Base-by-base conservation (phyloP, 2,329 filamentous ascomycete genomes). In the Epichloe scottii region DNA sequence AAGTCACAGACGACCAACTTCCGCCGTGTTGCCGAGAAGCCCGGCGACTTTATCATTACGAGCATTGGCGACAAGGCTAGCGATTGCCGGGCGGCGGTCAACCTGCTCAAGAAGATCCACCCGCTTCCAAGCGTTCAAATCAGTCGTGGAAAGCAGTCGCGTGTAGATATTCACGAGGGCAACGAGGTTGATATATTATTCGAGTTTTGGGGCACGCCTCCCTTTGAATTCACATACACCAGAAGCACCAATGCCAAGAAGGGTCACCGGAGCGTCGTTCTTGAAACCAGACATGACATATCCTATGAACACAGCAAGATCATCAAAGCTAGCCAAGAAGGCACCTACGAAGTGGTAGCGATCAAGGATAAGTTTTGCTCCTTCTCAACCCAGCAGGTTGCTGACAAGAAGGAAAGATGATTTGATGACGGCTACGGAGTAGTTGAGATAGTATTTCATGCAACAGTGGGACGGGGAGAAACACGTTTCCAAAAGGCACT, bases 161-260 rank as follows among this genome's bases (percentile, higher is more conserved):
- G 86, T 57, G 84, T 94, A 37, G 93, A 97, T 63, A 98, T 98
- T 55, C 94, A 97, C 66, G 91, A 98, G 71, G 93, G 93, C 58
- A 89, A 89, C 55, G 87, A 94, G 64, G 89, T 93, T 1, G 88
- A 96, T 63, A 89, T 98, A 49, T 72, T 89, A 7, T 97, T 98
- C 60, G 87, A 95, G 61, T 98, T 98, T 69, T 90, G 87, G 73
- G 93, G 94, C 51, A 90, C 87, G 5, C 89, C 93, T 55, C 93
- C 93, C 1, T 98, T 98, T 62, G 93, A 97, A 68, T 98, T 97
- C 64, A 96, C 91, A 52, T 97, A 95, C 66, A 97, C 89, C 19
- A 79, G 93, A 55, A 93, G 85, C 67, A 88, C 88, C 43, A 95
- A 95, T 64, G 83, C 82, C 50, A 85, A 78, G 53, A 89, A 84